phyloP scores from a whole-genome alignment of 768 basidiomycete genomes.

The Lactifluus echinatus region DNA sequence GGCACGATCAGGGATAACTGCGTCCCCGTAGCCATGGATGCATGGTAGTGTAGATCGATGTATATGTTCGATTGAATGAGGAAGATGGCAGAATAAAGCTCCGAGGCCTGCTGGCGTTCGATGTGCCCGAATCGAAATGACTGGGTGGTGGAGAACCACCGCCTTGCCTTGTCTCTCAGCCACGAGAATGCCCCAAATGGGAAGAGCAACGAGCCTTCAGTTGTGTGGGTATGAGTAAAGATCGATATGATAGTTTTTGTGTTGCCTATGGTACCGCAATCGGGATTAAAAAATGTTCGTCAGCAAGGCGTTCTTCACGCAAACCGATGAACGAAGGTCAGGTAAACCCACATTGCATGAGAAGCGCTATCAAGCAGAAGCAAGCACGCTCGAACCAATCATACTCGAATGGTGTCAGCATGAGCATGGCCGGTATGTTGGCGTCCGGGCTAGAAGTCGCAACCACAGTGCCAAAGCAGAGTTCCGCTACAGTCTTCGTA shows the following conservation, averaged over 20 bases:
- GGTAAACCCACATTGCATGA: conserved; percentile 5
- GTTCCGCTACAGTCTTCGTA: neutral
- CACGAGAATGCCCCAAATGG: neutral
- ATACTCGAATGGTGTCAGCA: neutral
- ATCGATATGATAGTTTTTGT: neutral
- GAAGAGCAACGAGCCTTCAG: no score
- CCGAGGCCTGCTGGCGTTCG: neutral
- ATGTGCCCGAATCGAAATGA: no score
- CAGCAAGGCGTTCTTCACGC: neutral
- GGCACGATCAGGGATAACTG: neutral
- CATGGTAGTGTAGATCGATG: neutral
- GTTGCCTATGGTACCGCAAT: neutral
- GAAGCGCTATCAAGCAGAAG: conserved; percentile 3
- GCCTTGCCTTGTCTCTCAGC: no score
- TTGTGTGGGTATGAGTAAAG: neutral
- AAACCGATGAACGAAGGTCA: neutral
- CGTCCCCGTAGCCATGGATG: no score
- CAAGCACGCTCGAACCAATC: conserved; percentile 1
- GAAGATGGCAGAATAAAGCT: neutral
- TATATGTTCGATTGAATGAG: neutral
- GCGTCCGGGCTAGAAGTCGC: no score
- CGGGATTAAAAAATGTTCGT: neutral
- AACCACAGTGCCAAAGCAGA: neutral
- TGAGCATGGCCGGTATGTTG: neutral
- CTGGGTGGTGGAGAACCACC: no score